Conservation (phyloP, 1,284 basidiomycete species). For the Melampsora larici-populina region DNA sequence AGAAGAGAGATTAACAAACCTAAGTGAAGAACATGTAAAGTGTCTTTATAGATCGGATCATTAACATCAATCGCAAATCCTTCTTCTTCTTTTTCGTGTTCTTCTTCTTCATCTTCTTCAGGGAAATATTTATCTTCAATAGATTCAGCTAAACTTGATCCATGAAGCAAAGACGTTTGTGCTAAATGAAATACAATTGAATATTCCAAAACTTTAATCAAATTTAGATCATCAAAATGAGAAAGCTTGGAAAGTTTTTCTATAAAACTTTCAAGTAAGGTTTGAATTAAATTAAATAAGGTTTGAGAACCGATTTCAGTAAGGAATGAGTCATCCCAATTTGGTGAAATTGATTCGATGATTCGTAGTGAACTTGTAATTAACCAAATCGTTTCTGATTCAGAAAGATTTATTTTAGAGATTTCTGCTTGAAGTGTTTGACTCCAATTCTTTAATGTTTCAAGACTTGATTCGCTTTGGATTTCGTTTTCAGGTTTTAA, state of each 20-base stretch:
- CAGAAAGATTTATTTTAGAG: not conserved
- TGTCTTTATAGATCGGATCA: not conserved
- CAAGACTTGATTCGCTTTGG: not conserved
- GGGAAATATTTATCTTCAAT: constrained; percentile 1
- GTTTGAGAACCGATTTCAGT: not conserved
- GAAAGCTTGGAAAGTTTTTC: not conserved
- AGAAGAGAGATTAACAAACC: not conserved
- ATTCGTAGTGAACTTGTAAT: not conserved
- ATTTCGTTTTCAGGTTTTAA: not conserved
- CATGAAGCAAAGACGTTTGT: not conserved
- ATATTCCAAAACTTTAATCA: not conserved
- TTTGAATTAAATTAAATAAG: not conserved
- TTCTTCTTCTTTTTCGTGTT: not conserved
- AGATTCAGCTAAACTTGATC: not conserved
- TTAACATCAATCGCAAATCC: not conserved
- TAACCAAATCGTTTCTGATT: not conserved
- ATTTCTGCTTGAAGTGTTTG: not conserved
- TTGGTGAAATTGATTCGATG: not conserved
- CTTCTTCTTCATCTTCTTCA: not conserved
- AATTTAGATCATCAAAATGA: not conserved
- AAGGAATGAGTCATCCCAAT: not conserved
- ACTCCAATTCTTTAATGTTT: not conserved
- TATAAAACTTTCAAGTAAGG: not conserved
- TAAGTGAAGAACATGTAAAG: not conserved
- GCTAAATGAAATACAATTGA: not conserved